Conservation (phyloP, 345 rosid genomes). For the Rhodomyrtus tomentosa region DNA sequence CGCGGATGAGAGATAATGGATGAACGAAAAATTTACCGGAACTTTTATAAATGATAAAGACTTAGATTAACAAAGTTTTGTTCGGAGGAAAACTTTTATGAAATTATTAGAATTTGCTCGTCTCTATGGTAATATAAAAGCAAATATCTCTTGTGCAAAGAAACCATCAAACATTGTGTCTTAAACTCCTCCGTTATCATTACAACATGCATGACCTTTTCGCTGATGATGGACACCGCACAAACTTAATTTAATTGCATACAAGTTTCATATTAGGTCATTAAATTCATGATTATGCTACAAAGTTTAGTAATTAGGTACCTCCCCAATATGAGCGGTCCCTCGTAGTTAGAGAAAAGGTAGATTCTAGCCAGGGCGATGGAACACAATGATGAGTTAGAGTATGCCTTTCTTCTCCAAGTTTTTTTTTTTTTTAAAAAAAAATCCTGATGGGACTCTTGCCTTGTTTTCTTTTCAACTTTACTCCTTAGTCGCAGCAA, state of each 20-base stretch:
- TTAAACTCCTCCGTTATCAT: background rate
- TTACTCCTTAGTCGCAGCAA: background rate
- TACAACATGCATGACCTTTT: background rate
- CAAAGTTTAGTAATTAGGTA: background rate
- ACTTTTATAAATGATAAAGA: background rate
- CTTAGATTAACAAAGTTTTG: background rate
- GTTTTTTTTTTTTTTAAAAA: background rate
- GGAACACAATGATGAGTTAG: background rate
- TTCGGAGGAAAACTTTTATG: background rate
- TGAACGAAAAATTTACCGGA: background rate
- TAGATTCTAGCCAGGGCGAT: background rate
- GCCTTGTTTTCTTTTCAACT: background rate
- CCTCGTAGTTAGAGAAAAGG: background rate
- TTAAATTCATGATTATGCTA: background rate
- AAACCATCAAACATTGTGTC: background rate
- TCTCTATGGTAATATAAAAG: background rate
- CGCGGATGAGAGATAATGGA: background rate
- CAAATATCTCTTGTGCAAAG: too few species aligned
- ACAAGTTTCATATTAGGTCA: background rate
- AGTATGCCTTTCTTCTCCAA: background rate
- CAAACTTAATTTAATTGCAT: background rate
- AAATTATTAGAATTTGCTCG: background rate
- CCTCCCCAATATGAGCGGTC: background rate
- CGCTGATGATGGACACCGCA: background rate
- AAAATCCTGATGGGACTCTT: background rate